Evolutionary conservation across 306 rosid species (phyloP).

Genomic region (Elaeagnus macrophylla): DNA sequence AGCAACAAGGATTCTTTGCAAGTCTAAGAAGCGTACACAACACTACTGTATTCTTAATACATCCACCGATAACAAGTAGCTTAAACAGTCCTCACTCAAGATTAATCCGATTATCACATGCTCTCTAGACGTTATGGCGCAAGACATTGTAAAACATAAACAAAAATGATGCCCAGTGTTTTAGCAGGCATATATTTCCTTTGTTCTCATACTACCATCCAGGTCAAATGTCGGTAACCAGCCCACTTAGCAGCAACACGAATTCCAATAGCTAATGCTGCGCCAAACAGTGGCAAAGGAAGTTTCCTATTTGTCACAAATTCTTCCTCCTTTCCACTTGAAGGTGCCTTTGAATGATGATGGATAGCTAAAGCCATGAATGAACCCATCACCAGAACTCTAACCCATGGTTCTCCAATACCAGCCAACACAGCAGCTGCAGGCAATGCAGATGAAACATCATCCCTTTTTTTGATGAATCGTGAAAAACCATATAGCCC

Average conservation of each 20-base stretch:
- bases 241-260: slow-evolving; percentile 83
- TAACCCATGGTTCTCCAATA: slow-evolving; percentile 88
- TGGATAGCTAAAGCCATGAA: slow-evolving; percentile 50
- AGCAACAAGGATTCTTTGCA: too few relatives aligned
- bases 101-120: too few relatives aligned
- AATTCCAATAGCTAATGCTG: slow-evolving; percentile 74
- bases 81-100: neutral
- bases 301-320: slow-evolving; percentile 29
- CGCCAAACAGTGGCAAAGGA: slow-evolving; percentile 64
- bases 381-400: slow-evolving; percentile 51
- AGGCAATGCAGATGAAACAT: slow-evolving; percentile 73
- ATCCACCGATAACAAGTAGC: too few relatives aligned
- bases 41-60: too few relatives aligned
- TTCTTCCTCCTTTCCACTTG: slow-evolving; percentile 32
- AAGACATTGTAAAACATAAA: neutral
- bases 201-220: slow-evolving; percentile 58
- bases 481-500: slow-evolving; percentile 57
- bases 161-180: too few relatives aligned
- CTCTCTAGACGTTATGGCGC: neutral
- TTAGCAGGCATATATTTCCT: neutral
- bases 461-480: slow-evolving; percentile 49
- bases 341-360: slow-evolving; percentile 43
- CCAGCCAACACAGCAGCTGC: slow-evolving; percentile 74
- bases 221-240: slow-evolving; percentile 80
- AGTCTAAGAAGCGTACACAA: too few relatives aligned